These are phyloP conservation scores for Hygrophorus pudorinus DNA, from an alignment of 768 basidiomycete genomes.

Conservation along the genomic window DNA sequence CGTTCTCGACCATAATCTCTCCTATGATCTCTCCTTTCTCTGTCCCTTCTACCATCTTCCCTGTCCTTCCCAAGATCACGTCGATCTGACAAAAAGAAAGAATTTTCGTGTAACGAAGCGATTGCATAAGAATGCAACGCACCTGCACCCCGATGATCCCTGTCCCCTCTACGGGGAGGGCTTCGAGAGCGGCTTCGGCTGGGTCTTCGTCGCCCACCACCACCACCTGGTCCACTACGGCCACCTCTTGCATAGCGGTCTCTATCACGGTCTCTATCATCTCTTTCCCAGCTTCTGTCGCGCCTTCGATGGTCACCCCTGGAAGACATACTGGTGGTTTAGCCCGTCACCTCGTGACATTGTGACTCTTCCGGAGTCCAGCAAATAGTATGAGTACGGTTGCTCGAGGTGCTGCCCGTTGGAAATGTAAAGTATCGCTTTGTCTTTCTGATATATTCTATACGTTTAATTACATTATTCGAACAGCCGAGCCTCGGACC, in stretches of 20 bases:
- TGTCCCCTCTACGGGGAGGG: constrained; percentile 31
- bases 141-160: constrained; percentile 27
- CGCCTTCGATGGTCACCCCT: constrained; percentile 37
- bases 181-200: constrained; percentile 36
- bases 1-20: constrained; percentile 18
- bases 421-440: constrained; percentile 9
- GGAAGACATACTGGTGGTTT: constrained; percentile 39
- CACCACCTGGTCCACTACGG: constrained; percentile 10
- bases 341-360: constrained; percentile 5
- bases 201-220: constrained; percentile 16
- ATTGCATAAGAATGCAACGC: constrained; percentile 8
- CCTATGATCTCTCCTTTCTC: constrained; percentile 25
- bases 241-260: not conserved
- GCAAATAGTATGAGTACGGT: constrained; percentile 1
- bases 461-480: constrained; percentile 1
- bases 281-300: constrained; percentile 58
- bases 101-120: not conserved
- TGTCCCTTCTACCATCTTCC: constrained; percentile 31
- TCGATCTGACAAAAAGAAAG: constrained; percentile 19
- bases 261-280: constrained; percentile 28
- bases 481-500: not conserved
- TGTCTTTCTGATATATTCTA: constrained; percentile 4
- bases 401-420: constrained; percentile 3
- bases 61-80: constrained; percentile 30
- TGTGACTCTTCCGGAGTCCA: not conserved